A percentile compares a stretch with the other conserved stretches of the same genome.
phyloP scores from a whole-genome alignment of 2,329 filamentous ascomycete genomes.

The Penicillium sp. region DNA sequence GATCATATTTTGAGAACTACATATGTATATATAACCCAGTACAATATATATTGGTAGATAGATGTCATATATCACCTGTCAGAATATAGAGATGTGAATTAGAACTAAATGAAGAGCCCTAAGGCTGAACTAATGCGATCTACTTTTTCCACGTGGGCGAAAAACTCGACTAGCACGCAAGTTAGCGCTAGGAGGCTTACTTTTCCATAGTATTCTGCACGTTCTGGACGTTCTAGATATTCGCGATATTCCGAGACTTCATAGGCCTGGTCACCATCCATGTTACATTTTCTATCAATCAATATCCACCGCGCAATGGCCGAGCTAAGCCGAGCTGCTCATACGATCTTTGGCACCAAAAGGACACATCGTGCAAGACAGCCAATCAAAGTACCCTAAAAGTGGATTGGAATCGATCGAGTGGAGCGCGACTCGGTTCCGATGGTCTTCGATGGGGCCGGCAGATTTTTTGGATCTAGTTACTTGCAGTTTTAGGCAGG shows the following conservation, averaged over 20 bases:
- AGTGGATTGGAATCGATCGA: slow-evolving; percentile 12
- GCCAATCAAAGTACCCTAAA: not conserved
- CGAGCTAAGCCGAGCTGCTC: not conserved
- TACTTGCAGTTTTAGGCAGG: slow-evolving; percentile 14
- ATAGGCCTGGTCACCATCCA: not conserved
- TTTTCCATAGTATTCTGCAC: not conserved
- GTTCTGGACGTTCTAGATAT: too few species aligned
- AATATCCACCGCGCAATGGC: not conserved
- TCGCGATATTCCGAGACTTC: not conserved
- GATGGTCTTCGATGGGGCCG: not conserved
- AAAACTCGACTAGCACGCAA: not conserved
- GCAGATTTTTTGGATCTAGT: not conserved
- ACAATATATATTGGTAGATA: too few species aligned
- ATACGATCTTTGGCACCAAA: not conserved
- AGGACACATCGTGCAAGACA: not conserved
- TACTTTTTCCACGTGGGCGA: not conserved
- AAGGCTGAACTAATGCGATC: not conserved
- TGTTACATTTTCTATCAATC: not conserved
- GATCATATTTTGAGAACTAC: too few species aligned
- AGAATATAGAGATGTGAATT: not conserved
- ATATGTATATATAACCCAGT: too few species aligned
- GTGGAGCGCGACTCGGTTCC: slow-evolving; percentile 8
- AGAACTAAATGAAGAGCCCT: not conserved
- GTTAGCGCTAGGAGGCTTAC: not conserved
- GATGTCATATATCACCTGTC: not conserved